Percentiles rank a stretch among this genome's conserved stretches.
phyloP scores from a whole-genome alignment of 2,329 filamentous ascomycete genomes.

The Fusarium bulbicola region DNA sequence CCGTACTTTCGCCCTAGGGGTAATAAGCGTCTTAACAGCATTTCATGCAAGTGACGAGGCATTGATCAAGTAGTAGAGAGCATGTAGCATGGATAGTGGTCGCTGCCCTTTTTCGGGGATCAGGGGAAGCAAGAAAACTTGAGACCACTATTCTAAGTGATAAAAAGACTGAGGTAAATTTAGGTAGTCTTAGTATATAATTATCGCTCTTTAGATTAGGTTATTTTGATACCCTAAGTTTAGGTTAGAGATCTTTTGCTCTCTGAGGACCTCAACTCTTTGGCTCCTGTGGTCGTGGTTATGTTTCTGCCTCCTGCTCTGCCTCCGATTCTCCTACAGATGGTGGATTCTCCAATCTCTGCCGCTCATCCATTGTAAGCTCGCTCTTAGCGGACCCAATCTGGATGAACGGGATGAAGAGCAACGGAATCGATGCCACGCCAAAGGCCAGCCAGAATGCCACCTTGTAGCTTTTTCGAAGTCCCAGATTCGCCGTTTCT shows the following conservation, averaged over 20 bases:
- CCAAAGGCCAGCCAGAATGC: conserved; percentile 42
- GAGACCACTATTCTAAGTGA: neutral
- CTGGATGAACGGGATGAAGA: conserved; percentile 35
- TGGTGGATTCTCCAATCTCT: conserved; percentile 30
- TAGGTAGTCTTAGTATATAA: neutral
- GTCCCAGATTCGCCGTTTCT: conserved; percentile 49
- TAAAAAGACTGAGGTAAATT: neutral
- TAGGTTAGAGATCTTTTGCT: neutral
- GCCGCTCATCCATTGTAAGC: conserved; percentile 39
- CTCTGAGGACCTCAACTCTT: neutral
- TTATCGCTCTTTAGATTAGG: neutral
- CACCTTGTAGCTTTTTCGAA: conserved; percentile 43
- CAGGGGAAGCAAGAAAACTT: neutral
- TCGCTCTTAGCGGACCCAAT: conserved; percentile 43
- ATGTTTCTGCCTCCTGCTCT: conserved; percentile 6
- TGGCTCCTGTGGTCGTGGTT: conserved; percentile 3
- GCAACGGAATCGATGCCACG: conserved; percentile 29
- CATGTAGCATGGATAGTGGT: neutral
- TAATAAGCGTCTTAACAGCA: neutral
- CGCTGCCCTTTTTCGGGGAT: neutral
- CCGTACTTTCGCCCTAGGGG: neutral
- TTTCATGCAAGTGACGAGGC: neutral
- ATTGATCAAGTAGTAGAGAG: neutral
- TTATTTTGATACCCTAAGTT: neutral
- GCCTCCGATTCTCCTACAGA: conserved; percentile 10